Evolutionary conservation across 805 yeast genomes (phyloP), one percentile per base, ranked within the genome.

Genomic region (Candida montana): DNA sequence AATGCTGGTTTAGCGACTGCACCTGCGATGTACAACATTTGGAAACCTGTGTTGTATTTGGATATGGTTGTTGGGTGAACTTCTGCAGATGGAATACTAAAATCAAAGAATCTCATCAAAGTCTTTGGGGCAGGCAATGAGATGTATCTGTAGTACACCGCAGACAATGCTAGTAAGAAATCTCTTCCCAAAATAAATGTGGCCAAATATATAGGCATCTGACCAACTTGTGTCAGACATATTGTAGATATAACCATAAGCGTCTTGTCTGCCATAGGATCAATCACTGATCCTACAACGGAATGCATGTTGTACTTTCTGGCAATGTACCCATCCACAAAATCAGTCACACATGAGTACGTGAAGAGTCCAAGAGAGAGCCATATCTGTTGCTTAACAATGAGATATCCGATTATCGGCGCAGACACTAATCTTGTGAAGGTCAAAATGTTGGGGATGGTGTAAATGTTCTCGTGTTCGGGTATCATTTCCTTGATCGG

Each of bases 181-280:
- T 93, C 99, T 52, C 97, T 73, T 0, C 97, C 97, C 16, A 93
- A 68, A 21, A 93, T 88, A 16, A 88, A 50, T 0, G 65, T 58
- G 0, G 91, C 95, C 18, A 77, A 68, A 57, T 72, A 75, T 29
- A 75, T 54, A 0, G 99, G 98, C 54, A 93, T 82, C 16, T 74
- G 69, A 37, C 79, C 72, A 11, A 81, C 66, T 50, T 80, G 73
- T 0, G 91, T 79, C 43, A 93, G 64, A 39, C 95, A 79, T 0
- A 81, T 70, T 0, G 98, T 90, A 39, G 95, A 78, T 0, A 85
- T 77, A 17, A 91, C 74, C 96, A 93, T 89, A 35, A 93, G 69
- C 13, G 84, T 68, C 59, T 93, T 93, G 59, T 93, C 99, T 0
- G 99, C 99, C 65, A 88, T 71, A 0, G 99, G 99, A 55, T 93